A percentile compares a stretch with the other conserved stretches of the same genome.
These are phyloP conservation scores for Picochlorum sp. DNA, from an alignment of 139 green algal genomes.

Conservation along the genomic window DNA sequence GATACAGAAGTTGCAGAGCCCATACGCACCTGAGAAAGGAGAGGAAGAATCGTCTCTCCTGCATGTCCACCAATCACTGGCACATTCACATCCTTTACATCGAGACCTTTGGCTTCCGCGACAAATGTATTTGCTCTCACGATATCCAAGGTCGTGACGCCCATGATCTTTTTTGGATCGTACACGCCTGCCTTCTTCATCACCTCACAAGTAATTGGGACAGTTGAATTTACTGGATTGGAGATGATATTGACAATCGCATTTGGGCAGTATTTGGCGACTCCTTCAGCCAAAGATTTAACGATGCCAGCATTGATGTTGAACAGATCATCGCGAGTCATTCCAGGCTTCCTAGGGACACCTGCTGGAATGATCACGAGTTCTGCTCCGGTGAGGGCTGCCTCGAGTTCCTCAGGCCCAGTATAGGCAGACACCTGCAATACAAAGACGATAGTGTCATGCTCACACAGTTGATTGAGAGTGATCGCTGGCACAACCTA, in stretches of 20 bases:
- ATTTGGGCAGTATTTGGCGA: slow-evolving; percentile 65
- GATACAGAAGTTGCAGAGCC: background rate
- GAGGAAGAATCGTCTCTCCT: slow-evolving; percentile 94
- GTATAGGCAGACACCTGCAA: slow-evolving; percentile 56
- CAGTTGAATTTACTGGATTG: slow-evolving; percentile 98
- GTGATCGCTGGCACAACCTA: slow-evolving; percentile 8
- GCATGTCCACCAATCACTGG: slow-evolving; percentile 96
- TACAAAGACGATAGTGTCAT: background rate
- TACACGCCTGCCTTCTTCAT: slow-evolving; percentile 75
- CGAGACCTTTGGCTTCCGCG: slow-evolving; percentile 49
- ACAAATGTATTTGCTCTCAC: slow-evolving; percentile 72
- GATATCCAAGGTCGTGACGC: slow-evolving; percentile 81
- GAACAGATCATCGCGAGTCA: slow-evolving; percentile 98
- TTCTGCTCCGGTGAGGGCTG: slow-evolving; percentile 68
- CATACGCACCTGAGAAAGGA: slow-evolving; percentile 76
- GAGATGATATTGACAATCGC: slow-evolving; percentile 71
- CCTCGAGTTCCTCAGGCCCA: slow-evolving; percentile 69
- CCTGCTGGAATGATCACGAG: slow-evolving; percentile 95
- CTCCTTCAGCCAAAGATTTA: slow-evolving; percentile 63
- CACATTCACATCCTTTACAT: slow-evolving; percentile 75
- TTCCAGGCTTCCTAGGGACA: slow-evolving; percentile 94
- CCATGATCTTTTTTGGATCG: slow-evolving; percentile 48
- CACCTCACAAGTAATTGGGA: slow-evolving; percentile 92
- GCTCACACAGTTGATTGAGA: background rate
- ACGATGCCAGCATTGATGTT: slow-evolving; percentile 99